Conservation (phyloP, 2,329 filamentous ascomycete species). For the Sporothrix dimorphospora region DNA sequence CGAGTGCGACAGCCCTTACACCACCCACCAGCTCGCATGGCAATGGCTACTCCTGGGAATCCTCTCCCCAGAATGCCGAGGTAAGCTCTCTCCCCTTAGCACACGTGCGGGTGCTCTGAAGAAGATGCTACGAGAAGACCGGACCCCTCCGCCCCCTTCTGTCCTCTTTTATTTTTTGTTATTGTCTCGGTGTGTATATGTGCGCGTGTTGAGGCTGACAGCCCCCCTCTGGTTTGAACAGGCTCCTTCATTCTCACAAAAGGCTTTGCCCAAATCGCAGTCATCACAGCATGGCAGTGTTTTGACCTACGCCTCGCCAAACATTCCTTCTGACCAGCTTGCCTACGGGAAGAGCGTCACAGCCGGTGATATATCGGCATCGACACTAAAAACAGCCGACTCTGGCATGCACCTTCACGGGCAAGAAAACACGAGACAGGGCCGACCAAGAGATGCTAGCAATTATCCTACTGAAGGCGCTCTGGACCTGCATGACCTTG, state of each 20-base stretch:
- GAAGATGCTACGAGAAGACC: not conserved
- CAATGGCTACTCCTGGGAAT: conserved; percentile 43
- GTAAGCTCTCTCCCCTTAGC: conserved; percentile 27
- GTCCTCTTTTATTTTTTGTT: not conserved
- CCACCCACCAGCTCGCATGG: conserved; percentile 55
- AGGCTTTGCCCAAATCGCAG: not conserved
- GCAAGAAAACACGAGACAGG: conserved; percentile 42
- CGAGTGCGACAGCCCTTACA: conserved; percentile 47
- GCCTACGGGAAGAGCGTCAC: not conserved
- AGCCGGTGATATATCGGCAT: not conserved
- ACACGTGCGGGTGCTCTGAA: not conserved
- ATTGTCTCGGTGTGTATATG: not conserved
- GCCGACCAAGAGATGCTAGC: conserved; percentile 43
- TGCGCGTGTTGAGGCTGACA: not conserved
- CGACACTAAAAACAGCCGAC: conserved; percentile 29
- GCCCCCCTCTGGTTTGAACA: not conserved
- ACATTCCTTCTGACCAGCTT: conserved; percentile 6
- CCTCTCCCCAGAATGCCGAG: conserved; percentile 28
- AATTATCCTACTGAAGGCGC: conserved; percentile 51
- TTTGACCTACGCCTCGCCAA: conserved; percentile 1
- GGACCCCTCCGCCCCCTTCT: not conserved
- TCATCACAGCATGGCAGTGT: conserved; percentile 1
- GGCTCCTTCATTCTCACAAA: conserved; percentile 31
- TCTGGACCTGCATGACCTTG: conserved; percentile 46
- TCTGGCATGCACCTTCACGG: conserved; percentile 32